Percentiles rank a stretch among this genome's conserved stretches.
phyloP scores from a whole-genome alignment of 2,329 filamentous ascomycete genomes.

The Xylariaceae sp. region DNA sequence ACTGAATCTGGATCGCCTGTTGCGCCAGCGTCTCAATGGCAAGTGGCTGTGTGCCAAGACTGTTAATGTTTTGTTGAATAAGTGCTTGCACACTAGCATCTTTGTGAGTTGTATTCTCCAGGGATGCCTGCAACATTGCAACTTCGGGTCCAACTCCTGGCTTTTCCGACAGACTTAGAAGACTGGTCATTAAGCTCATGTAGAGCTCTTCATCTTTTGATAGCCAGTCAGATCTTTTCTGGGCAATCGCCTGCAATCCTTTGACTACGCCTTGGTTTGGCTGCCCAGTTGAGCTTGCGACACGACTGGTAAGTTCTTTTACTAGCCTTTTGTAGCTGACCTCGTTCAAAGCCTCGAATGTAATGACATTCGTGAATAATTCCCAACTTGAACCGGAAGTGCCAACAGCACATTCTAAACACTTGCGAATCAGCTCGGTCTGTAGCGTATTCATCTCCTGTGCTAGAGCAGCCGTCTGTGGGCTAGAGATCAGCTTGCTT shows the following conservation, averaged over 20 bases:
- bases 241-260: constrained; percentile 46
- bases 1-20: constrained; percentile 41
- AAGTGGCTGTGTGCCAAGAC: constrained; percentile 45
- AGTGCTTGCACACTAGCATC: constrained; percentile 46
- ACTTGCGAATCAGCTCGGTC: constrained; percentile 39
- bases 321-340: constrained; percentile 32
- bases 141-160: constrained; percentile 38
- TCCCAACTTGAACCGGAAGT: constrained; percentile 35
- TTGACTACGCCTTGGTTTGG: constrained; percentile 33
- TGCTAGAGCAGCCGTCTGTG: constrained; percentile 37
- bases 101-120: constrained; percentile 42
- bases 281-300: constrained; percentile 20
- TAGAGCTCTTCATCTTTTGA: constrained; percentile 42
- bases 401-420: constrained; percentile 36
- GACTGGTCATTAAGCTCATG: constrained; percentile 47
- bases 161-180: constrained; percentile 53
- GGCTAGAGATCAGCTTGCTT: constrained; percentile 44
- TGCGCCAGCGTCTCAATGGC: constrained; percentile 51
- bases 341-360: constrained; percentile 38
- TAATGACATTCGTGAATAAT: constrained; percentile 46
- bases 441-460: constrained; percentile 42
- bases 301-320: constrained; percentile 26
- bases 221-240: constrained; percentile 42
- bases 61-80: constrained; percentile 53
- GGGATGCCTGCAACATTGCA: constrained; percentile 38